Evolutionary conservation across 2,329 filamentous ascomycete genomes (phyloP).

Genomic region (Monosporascus sp.): DNA sequence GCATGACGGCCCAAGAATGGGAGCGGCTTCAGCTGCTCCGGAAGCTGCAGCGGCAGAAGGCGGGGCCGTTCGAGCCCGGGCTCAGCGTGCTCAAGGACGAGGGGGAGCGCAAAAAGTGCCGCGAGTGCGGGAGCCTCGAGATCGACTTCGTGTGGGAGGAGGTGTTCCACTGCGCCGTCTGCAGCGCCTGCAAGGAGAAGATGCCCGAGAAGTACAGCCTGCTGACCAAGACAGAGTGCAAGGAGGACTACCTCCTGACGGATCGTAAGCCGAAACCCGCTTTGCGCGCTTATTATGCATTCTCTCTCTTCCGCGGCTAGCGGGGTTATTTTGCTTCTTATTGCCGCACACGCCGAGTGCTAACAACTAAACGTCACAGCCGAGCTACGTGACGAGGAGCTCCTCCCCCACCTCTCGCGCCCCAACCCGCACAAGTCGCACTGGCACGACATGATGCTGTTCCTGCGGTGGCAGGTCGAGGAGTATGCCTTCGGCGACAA

Average conservation of each 20-base stretch:
- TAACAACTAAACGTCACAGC: conserved; percentile 42
- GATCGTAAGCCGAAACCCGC: conserved; percentile 57
- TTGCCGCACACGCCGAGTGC: not conserved
- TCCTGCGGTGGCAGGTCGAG: conserved; percentile 88
- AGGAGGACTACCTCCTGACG: conserved; percentile 90
- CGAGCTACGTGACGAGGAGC: conserved; percentile 80
- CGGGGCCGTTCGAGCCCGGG: conserved; percentile 83
- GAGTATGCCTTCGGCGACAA: conserved; percentile 76
- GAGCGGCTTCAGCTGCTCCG: conserved; percentile 73
- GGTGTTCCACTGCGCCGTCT: conserved; percentile 70
- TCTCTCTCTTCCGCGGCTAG: not conserved
- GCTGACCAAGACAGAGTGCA: conserved; percentile 93
- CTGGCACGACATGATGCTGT: conserved; percentile 99
- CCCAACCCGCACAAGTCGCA: conserved; percentile 94
- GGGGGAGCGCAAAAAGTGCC: conserved; percentile 66
- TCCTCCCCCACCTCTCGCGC: conserved; percentile 80
- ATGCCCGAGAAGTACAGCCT: conserved; percentile 89
- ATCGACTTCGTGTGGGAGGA: conserved; percentile 97
- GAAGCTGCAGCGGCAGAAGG: conserved; percentile 65
- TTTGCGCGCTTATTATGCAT: not conserved
- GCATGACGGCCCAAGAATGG: conserved; percentile 91
- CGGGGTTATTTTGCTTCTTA: not conserved
- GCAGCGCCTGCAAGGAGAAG: conserved; percentile 81
- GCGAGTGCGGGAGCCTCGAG: conserved; percentile 77
- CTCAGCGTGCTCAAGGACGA: conserved; percentile 67